These are phyloP conservation scores for Dispira simplex DNA, from an alignment of 192 early-diverging fungal genomes.

Conservation along the genomic window DNA sequence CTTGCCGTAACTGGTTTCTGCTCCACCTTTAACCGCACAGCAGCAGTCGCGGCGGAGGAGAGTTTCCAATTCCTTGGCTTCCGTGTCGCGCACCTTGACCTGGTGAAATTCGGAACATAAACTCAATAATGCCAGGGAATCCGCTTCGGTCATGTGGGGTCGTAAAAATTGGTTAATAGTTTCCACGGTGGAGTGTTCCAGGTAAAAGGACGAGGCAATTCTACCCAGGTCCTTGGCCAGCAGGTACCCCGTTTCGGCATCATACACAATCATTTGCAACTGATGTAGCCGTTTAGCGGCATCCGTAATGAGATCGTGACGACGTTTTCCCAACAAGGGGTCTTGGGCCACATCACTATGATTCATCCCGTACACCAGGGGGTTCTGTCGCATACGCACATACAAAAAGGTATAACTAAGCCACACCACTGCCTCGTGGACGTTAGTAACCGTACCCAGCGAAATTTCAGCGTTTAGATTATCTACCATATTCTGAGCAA, in stretches of 20 bases:
- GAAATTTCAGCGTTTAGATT: constrained; percentile 97
- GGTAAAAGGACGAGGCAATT: constrained; percentile 86
- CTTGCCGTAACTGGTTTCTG: constrained; percentile 75
- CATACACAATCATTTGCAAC: constrained; percentile 90
- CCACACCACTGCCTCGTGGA: constrained; percentile 94
- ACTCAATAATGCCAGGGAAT: constrained; percentile 79
- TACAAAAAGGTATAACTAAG: constrained; percentile 95
- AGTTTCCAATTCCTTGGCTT: constrained; percentile 61
- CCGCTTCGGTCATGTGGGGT: constrained; percentile 84
- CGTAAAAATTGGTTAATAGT: constrained; percentile 75
- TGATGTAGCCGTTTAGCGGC: constrained; percentile 63
- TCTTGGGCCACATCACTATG: constrained; percentile 62
- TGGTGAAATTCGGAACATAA: constrained; percentile 88
- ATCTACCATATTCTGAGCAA: constrained; percentile 71
- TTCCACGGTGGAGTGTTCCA: constrained; percentile 75
- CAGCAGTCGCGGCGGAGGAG: constrained; percentile 52
- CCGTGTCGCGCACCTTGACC: constrained; percentile 82
- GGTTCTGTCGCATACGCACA: constrained; percentile 93
- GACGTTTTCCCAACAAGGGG: constrained; percentile 58
- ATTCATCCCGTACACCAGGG: constrained; percentile 81
- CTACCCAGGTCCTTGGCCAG: constrained; percentile 85
- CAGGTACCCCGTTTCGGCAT: constrained; percentile 66
- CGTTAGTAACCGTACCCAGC: constrained; percentile 85
- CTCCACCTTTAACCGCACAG: constrained; percentile 77
- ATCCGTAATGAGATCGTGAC: constrained; percentile 60